Percentiles rank a stretch among this genome's conserved stretches.
These are phyloP conservation scores for Flagelloscypha sp. DNA, from an alignment of 768 basidiomycete species.

Conservation along the genomic window DNA sequence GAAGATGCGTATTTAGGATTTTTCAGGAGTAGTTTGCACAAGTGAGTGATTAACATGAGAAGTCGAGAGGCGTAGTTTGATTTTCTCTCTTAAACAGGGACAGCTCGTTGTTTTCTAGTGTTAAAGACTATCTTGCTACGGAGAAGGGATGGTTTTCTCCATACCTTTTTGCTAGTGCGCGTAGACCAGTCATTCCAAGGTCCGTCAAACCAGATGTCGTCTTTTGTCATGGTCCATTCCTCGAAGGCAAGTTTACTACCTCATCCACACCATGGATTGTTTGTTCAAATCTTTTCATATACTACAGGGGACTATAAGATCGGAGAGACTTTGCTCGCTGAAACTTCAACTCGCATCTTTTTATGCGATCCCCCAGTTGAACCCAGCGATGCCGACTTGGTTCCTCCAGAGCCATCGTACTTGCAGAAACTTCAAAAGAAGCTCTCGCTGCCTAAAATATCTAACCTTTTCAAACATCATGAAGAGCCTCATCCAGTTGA, in stretches of 20 bases:
- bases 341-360: constrained; percentile 46
- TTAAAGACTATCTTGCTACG: constrained; percentile 54
- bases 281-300: background rate
- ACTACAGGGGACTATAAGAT: constrained; percentile 49
- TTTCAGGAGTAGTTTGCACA: constrained; percentile 52
- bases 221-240: constrained; percentile 59
- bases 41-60: constrained; percentile 24
- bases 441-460: constrained; percentile 27
- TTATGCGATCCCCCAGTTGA: constrained; percentile 28
- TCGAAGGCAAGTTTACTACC: constrained; percentile 32
- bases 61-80: constrained; percentile 1
- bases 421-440: constrained; percentile 8
- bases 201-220: constrained; percentile 57
- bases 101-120: constrained; percentile 46
- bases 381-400: no score
- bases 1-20: constrained; percentile 54
- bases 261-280: background rate
- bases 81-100: constrained; percentile 28
- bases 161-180: constrained; percentile 53
- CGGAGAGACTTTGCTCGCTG: constrained; percentile 48
- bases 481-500: no score
- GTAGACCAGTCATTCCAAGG: constrained; percentile 52
- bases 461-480: constrained; percentile 36
- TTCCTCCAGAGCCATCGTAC: constrained; percentile 12
- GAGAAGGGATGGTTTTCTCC: constrained; percentile 67